phyloP scores from a whole-genome alignment of 2,329 filamentous ascomycete genomes.

The Ophiocordyceps sinensis region DNA sequence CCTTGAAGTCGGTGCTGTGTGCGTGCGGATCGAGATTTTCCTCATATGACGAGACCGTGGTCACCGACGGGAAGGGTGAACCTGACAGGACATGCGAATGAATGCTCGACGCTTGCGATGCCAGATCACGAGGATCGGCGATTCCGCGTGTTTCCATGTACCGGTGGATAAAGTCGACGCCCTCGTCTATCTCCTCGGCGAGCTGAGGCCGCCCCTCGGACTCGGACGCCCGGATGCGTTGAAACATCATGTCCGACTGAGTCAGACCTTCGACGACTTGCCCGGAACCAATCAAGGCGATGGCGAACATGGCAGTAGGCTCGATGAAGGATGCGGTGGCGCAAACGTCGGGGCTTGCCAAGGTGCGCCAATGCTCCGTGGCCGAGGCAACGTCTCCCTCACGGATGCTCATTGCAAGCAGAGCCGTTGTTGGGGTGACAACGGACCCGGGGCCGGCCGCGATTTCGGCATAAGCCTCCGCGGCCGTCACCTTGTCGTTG shows the following conservation, averaged over 20 bases:
- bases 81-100: conserved; percentile 25
- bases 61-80: conserved; percentile 39
- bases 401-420: conserved; percentile 77
- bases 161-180: conserved; percentile 50
- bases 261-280: conserved; percentile 68
- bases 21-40: conserved; percentile 87
- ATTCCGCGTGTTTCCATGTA: conserved; percentile 45
- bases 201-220: conserved; percentile 37
- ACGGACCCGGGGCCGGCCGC: conserved; percentile 33
- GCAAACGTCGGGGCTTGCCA: conserved; percentile 47
- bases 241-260: conserved; percentile 75
- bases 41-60: conserved; percentile 49
- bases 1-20: conserved; percentile 81
- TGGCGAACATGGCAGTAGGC: conserved; percentile 78
- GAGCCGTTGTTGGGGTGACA: conserved; percentile 54
- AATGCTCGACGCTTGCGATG: conserved; percentile 30
- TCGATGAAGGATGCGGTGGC: conserved; percentile 60
- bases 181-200: conserved; percentile 75
- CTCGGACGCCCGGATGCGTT: conserved; percentile 56
- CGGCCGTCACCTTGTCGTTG: conserved; percentile 54
- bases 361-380: conserved; percentile 64
- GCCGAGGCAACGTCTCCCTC: conserved; percentile 66
- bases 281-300: conserved; percentile 75
- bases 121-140: conserved; percentile 36
- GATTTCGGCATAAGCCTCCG: conserved; percentile 48